Evolutionary conservation across 441 rosid genomes (phyloP).

Genomic region (Euphorbia celastroides): DNA sequence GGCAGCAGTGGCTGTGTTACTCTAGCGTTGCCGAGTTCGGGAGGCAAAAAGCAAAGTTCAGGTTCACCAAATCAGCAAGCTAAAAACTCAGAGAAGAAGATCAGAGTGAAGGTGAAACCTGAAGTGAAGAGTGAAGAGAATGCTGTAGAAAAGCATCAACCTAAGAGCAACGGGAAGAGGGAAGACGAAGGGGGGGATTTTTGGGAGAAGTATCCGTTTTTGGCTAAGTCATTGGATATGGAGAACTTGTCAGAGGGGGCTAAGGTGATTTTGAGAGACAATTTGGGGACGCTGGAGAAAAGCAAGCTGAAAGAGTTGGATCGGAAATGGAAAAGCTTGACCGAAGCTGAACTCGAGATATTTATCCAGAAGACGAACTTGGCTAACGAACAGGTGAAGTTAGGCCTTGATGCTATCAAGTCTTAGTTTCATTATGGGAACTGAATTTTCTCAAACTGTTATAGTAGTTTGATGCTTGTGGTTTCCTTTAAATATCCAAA

Average conservation of each 20-base stretch:
- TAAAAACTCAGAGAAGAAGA: not conserved
- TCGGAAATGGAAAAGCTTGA: constrained; percentile 17
- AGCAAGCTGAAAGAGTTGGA: constrained; percentile 23
- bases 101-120: not conserved
- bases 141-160: not conserved
- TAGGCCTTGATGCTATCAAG: constrained; percentile 16
- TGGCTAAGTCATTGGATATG: constrained; percentile 13
- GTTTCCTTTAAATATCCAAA: not conserved
- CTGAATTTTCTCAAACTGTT: not conserved
- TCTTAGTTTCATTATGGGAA: not conserved
- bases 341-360: constrained; percentile 22
- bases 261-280: constrained; percentile 8
- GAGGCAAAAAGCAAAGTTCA: not conserved
- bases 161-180: not conserved
- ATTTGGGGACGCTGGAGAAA: constrained; percentile 10
- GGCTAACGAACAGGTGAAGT: constrained; percentile 23
- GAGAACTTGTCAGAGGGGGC: not conserved
- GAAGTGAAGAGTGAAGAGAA: not conserved
- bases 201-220: constrained; percentile 20
- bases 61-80: not conserved
- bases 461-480: not conserved
- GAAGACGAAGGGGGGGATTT: constrained; percentile 4
- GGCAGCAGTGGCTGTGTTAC: constrained; percentile 2
- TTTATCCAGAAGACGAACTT: constrained; percentile 26
- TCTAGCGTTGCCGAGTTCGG: constrained; percentile 18